Percentiles rank a stretch among this genome's conserved stretches.
Evolutionary conservation across 805 yeast species (phyloP).

Genomic region (Candida namnaoensis): DNA sequence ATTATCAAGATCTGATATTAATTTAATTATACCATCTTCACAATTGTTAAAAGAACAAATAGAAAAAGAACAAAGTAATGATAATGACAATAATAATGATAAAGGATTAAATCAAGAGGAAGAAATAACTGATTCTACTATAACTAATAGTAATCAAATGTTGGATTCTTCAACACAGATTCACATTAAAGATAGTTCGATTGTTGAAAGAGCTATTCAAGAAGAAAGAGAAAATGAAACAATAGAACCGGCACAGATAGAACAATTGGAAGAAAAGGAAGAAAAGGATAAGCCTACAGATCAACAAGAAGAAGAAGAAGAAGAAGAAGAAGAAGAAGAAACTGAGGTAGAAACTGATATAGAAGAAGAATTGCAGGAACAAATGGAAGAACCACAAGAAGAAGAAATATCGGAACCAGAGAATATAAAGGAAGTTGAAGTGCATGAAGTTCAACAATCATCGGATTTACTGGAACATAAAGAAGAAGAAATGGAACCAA

Average conservation of each 20-base stretch:
- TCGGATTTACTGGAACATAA: too few species aligned
- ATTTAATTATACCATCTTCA: neutral
- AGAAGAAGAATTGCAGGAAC: neutral
- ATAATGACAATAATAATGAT: too few species aligned
- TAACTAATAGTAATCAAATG: too few species aligned
- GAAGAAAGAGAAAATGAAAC: too few species aligned
- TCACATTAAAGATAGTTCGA: too few species aligned
- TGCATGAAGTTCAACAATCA: too few species aligned
- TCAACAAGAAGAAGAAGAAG: neutral
- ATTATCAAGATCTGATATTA: neutral
- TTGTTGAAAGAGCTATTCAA: too few species aligned
- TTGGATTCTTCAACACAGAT: too few species aligned
- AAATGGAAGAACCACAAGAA: constrained; percentile 2
- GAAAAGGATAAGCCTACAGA: too few species aligned
- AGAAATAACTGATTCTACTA: too few species aligned
- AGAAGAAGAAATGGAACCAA: neutral
- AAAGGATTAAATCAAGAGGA: neutral
- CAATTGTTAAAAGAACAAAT: neutral
- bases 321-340: neutral
- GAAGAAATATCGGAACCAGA: neutral
- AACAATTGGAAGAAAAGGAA: too few species aligned
- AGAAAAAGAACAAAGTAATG: neutral
- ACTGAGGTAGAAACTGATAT: neutral
- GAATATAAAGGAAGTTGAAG: neutral
- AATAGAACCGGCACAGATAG: too few species aligned